phyloP scores from a whole-genome alignment of 805 yeast genomes.

The Candida corydali region DNA sequence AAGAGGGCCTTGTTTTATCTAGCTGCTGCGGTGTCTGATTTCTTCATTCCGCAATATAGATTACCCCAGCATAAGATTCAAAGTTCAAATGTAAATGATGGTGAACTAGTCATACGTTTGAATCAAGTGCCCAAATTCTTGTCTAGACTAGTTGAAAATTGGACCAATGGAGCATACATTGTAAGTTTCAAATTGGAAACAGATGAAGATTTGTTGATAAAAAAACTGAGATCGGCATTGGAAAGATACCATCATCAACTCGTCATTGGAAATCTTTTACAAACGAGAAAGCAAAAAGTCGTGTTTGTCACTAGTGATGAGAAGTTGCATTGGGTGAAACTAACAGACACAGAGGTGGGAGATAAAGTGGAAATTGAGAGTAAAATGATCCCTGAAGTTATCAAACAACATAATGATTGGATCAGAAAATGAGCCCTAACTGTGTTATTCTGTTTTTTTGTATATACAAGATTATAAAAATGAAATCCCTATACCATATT shows the following conservation, averaged over 20 bases:
- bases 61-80: constrained; percentile 95
- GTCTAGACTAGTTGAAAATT: constrained; percentile 77
- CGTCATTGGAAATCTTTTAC: constrained; percentile 90
- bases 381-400: constrained; percentile 73
- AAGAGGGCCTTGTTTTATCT: constrained; percentile 70
- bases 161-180: constrained; percentile 96
- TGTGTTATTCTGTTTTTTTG: no score
- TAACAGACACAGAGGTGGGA: constrained; percentile 39
- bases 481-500: constrained; percentile 58
- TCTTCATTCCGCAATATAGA: constrained; percentile 81
- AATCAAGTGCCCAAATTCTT: constrained; percentile 97
- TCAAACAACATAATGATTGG: constrained; percentile 62
- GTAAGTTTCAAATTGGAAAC: constrained; percentile 94
- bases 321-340: constrained; percentile 48
- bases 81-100: constrained; percentile 52
- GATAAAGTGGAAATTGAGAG: constrained; percentile 66
- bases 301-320: constrained; percentile 66
- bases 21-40: constrained; percentile 98
- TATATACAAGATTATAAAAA: constrained; percentile 27
- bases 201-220: constrained; percentile 62
- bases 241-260: constrained; percentile 86
- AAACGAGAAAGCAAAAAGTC: constrained; percentile 83
- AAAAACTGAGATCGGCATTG: constrained; percentile 76
- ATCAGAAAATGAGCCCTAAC: no score
- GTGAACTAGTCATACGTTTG: constrained; percentile 75